Percentiles rank a stretch among this genome's conserved stretches.
Conservation (phyloP, 2,329 filamentous ascomycete species). For the Nannizzia gypsea region DNA sequence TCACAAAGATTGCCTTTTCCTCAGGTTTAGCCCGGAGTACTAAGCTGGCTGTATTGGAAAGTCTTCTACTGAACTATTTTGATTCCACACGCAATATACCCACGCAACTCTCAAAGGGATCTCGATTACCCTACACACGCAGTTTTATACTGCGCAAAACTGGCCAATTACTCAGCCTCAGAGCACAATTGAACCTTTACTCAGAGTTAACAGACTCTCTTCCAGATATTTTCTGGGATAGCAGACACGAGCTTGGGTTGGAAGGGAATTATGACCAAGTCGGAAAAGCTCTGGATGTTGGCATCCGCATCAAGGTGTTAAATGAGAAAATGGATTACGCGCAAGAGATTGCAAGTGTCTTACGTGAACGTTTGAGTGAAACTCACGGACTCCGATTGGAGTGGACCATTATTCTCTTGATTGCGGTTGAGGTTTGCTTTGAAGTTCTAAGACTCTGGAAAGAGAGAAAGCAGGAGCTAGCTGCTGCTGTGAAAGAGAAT, state of each 20-base stretch:
- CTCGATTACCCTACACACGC: conserved; percentile 51
- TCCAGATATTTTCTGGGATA: conserved; percentile 96
- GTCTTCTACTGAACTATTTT: conserved; percentile 70
- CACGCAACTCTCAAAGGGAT: conserved; percentile 58
- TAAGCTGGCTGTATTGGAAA: conserved; percentile 85
- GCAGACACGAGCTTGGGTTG: conserved; percentile 71
- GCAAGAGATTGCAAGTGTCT: conserved; percentile 80
- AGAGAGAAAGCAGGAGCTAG: conserved; percentile 41
- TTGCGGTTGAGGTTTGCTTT: conserved; percentile 82
- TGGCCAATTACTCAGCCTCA: conserved; percentile 75
- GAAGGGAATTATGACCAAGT: conserved; percentile 95
- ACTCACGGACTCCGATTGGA: conserved; percentile 79
- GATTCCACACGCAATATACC: conserved; percentile 75
- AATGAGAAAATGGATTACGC: conserved; percentile 99
- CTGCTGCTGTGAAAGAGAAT: conserved; percentile 8
- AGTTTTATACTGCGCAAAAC: conserved; percentile 85
- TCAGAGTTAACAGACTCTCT: conserved; percentile 90
- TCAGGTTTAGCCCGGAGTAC: conserved; percentile 86
- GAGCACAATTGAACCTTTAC: conserved; percentile 91
- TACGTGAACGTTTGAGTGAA: conserved; percentile 80
- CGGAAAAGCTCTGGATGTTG: conserved; percentile 78
- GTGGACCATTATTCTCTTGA: conserved; percentile 91
- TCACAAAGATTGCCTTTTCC: conserved; percentile 93
- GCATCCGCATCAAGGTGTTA: conserved; percentile 75
- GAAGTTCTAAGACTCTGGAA: conserved; percentile 64